These are phyloP conservation scores for Monosporascus sp. DNA, from an alignment of 2,329 filamentous ascomycete genomes.

Conservation along the genomic window DNA sequence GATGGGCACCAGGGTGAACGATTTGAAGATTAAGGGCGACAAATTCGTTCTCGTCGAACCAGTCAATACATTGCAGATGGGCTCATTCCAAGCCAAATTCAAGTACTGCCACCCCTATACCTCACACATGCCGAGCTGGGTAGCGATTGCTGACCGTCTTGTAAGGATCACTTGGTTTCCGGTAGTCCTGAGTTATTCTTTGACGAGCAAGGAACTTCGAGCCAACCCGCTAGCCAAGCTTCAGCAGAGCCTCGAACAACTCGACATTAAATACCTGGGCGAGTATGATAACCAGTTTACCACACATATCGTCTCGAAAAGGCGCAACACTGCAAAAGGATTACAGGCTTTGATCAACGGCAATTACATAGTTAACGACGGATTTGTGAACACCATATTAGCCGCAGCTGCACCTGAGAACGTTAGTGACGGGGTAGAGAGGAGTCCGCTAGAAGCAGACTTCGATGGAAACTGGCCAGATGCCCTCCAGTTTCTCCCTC, in stretches of 20 bases:
- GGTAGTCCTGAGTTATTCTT: conserved; percentile 75
- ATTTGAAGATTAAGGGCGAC: conserved; percentile 60
- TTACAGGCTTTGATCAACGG: conserved; percentile 82
- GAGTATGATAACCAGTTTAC: conserved; percentile 68
- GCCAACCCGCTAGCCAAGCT: conserved; percentile 59
- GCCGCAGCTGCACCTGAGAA: conserved; percentile 50
- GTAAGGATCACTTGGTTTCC: conserved; percentile 72
- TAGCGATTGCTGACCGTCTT: conserved; percentile 2
- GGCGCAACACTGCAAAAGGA: conserved; percentile 83
- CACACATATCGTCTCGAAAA: conserved; percentile 84
- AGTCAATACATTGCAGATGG: conserved; percentile 65
- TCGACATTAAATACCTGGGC: conserved; percentile 82
- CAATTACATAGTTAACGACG: conserved; percentile 67
- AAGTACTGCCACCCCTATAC: conserved; percentile 10
- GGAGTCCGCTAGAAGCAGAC: conserved; percentile 65
- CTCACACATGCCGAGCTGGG: not conserved
- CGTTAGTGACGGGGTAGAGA: conserved; percentile 42
- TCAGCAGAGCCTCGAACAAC: conserved; percentile 64
- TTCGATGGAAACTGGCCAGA: conserved; percentile 78
- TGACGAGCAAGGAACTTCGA: conserved; percentile 66
- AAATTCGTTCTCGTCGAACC: conserved; percentile 51
- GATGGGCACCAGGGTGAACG: conserved; percentile 76
- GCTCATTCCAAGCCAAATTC: conserved; percentile 61
- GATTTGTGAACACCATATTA: conserved; percentile 69
- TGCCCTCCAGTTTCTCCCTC: conserved; percentile 65